Evolutionary conservation across 345 rosid species (phyloP).

Genomic region (Syzygium aqueum): DNA sequence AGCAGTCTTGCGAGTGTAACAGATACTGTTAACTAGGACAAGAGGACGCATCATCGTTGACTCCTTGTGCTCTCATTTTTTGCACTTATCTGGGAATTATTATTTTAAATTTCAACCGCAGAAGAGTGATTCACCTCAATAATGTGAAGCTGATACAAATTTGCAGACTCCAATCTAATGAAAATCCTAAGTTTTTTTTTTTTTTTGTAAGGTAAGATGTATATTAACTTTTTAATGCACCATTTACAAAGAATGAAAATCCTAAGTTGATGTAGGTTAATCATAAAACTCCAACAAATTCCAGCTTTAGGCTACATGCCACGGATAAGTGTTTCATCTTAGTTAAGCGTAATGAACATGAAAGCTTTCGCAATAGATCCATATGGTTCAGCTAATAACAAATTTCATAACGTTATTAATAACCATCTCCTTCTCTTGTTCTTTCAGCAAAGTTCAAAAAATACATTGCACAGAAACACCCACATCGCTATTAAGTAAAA

Average conservation of each 20-base stretch:
- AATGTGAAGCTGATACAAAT: not conserved
- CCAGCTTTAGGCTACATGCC: not conserved
- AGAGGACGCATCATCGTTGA: not conserved
- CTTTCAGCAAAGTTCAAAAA: not conserved
- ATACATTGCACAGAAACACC: not conserved
- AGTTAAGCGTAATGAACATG: not conserved
- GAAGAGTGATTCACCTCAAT: not conserved
- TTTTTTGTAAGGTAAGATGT: too few relatives aligned
- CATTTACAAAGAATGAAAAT: too few relatives aligned
- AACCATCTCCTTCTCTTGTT: not conserved
- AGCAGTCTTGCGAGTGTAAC: not conserved
- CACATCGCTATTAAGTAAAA: not conserved
- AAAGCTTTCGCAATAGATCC: not conserved
- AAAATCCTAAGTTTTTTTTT: not conserved
- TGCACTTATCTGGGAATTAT: not conserved
- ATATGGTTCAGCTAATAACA: not conserved
- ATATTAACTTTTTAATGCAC: too few relatives aligned
- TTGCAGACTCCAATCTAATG: not conserved
- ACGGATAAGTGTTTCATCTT: not conserved
- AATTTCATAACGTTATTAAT: not conserved
- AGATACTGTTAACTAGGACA: not conserved
- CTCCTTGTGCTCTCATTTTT: not conserved
- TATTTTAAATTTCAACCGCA: not conserved
- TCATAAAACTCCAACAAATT: not conserved
- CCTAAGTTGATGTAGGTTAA: not conserved